Evolutionary conservation across 1,284 basidiomycete genomes (phyloP).

Genomic region (Athelia psychrophila): DNA sequence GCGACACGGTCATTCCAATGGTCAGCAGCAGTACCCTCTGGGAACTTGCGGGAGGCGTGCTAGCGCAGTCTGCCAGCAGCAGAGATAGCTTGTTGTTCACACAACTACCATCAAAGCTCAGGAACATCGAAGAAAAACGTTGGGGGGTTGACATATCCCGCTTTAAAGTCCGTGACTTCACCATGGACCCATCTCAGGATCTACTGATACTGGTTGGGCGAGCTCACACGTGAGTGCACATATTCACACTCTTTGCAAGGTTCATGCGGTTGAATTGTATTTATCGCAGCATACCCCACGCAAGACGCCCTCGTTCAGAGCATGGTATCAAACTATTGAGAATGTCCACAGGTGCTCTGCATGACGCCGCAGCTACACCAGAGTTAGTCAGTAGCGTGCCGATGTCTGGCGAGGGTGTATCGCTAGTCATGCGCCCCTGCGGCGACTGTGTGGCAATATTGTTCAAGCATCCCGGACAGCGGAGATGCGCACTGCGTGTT

Average conservation of each 20-base stretch:
- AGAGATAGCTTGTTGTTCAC: slow-evolving; percentile 36
- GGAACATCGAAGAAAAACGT: slow-evolving; percentile 40
- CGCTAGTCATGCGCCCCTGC: slow-evolving; percentile 48
- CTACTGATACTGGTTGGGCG: slow-evolving; percentile 49
- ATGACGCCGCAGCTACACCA: slow-evolving; percentile 38
- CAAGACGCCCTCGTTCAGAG: neutral
- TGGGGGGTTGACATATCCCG: slow-evolving; percentile 45
- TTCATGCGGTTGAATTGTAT: neutral
- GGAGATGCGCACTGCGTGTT: slow-evolving; percentile 43
- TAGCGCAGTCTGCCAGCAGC: slow-evolving; percentile 40
- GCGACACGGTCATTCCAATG: slow-evolving; percentile 36
- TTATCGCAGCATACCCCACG: neutral
- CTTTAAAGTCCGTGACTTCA: slow-evolving; percentile 50
- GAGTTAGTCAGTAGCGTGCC: slow-evolving; percentile 30
- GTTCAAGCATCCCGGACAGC: slow-evolving; percentile 27
- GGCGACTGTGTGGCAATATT: slow-evolving; percentile 46
- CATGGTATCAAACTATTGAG: slow-evolving; percentile 40
- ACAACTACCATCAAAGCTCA: slow-evolving; percentile 46
- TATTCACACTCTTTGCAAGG: slow-evolving; percentile 28
- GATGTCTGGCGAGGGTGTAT: slow-evolving; percentile 16
- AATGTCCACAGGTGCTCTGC: slow-evolving; percentile 43
- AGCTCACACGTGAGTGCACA: too few species aligned
- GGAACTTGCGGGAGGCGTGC: slow-evolving; percentile 61
- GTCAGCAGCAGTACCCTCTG: slow-evolving; percentile 36
- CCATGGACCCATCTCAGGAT: slow-evolving; percentile 61